Base-by-base conservation (phyloP, 208 protist genomes). In the Kentomonas sorsogonicus region DNA sequence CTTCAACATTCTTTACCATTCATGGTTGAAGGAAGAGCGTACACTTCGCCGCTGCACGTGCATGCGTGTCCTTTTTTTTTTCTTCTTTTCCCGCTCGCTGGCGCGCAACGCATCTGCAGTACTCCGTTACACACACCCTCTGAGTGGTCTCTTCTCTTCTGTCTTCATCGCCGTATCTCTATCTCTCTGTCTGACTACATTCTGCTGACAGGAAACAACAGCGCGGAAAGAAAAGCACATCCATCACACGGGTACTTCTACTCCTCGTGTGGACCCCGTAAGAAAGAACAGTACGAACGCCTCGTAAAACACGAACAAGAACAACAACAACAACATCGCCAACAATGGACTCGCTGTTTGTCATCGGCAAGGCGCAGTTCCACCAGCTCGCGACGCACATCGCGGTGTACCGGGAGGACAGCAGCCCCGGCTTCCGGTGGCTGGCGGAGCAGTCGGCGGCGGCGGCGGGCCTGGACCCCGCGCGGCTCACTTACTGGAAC, bases 301-400 rank as follows among this genome's bases (percentile, higher is more conserved):
- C n/a, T n/a, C n/a, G n/a, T n/a, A n/a, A n/a, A n/a, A n/a, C n/a
- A n/a, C n/a, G n/a, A n/a, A n/a, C n/a, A n/a, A 64, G 13, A 3
- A 38, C n/a, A 53, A 7, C 16, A 23, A 30, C 29, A 39, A 20
- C 7, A 48, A 20, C n/a, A n/a, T n/a, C n/a, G n/a, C n/a, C n/a
- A n/a, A n/a, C n/a, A 11, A 91, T 91, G 84, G 84, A 91, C 45
- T 77, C 74, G 15, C 66, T 91, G 18, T 91, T 81, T 63, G 77
- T 78, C 20, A 72, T 83, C 36, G 70, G 74, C 25, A 75, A 74
- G 63, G 74, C 78, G 27, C 84, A 91, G 70, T 91, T 91, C 51
- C 78, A 88, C 51, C 81, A 91, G 67, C 71, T 86, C 27, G 79
- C 72, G 22, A 91, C 84, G 23, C 84, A 91, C 59, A 74, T 91